Evolutionary conservation across 2,329 filamentous ascomycete genomes (phyloP).

Genomic region (Blastomyces gilchristii): DNA sequence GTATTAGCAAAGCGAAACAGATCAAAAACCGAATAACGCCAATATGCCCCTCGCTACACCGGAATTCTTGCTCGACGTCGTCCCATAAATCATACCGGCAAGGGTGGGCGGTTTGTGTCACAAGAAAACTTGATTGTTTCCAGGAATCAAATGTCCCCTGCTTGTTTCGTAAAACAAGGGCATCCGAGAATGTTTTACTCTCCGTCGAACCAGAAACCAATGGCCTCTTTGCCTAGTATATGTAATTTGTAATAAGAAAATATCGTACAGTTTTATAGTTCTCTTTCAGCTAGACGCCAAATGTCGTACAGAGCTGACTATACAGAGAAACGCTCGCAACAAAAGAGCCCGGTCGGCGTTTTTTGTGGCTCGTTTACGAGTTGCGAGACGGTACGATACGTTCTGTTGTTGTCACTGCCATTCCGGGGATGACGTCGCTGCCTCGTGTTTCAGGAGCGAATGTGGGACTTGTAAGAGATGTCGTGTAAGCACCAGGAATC

Average conservation of each 20-base stretch:
- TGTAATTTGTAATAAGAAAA: not conserved
- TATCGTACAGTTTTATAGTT: slow-evolving; percentile 2
- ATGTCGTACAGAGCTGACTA: not conserved
- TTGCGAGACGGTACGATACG: slow-evolving; percentile 7
- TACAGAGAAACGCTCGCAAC: not conserved
- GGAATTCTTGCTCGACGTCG: not conserved
- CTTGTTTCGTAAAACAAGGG: not conserved
- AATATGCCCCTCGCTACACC: slow-evolving; percentile 1
- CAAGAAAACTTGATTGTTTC: not conserved
- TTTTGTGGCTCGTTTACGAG: not conserved
- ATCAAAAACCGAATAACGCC: not conserved
- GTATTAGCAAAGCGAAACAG: not conserved
- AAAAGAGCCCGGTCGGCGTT: not conserved
- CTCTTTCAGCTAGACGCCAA: not conserved
- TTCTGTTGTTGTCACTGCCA: slow-evolving; percentile 10
- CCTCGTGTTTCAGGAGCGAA: slow-evolving; percentile 24
- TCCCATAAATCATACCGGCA: not conserved
- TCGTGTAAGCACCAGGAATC: slow-evolving; percentile 73
- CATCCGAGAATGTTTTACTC: not conserved
- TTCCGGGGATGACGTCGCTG: slow-evolving; percentile 7
- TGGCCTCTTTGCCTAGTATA: not conserved
- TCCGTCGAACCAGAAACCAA: not conserved
- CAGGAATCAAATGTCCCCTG: not conserved
- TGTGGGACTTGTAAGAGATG: slow-evolving; percentile 35
- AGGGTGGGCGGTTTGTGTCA: not conserved